Evolutionary conservation across 2,329 filamentous ascomycete genomes (phyloP).

Genomic region (Trichoderma endophyticum): DNA sequence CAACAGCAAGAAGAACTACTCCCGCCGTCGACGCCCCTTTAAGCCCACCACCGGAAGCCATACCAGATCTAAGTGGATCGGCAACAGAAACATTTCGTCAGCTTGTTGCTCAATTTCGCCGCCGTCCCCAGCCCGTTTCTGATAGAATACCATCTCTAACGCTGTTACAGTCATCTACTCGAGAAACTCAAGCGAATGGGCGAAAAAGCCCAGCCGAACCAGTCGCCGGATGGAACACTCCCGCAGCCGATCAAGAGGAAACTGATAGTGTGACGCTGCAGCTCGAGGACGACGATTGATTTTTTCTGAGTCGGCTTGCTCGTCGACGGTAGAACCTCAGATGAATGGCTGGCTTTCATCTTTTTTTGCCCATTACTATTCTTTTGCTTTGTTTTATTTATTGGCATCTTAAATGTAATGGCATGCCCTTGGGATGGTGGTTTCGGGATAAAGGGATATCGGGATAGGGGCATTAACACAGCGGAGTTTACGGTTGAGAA

Average conservation of each 20-base stretch:
- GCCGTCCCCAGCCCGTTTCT: constrained; percentile 28
- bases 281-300: neutral
- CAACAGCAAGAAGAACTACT: neutral
- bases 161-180: constrained; percentile 48
- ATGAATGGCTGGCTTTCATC: neutral
- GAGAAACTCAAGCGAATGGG: constrained; percentile 51
- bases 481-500: neutral
- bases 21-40: neutral
- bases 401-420: neutral
- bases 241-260: constrained; percentile 47
- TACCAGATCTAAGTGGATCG: constrained; percentile 22
- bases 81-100: constrained; percentile 25
- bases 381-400: neutral
- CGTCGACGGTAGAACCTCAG: neutral
- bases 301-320: neutral
- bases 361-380: neutral
- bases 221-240: constrained; percentile 35
- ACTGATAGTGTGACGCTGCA: constrained; percentile 36
- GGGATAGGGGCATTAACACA: neutral
- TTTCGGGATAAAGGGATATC: neutral
- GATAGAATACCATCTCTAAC: constrained; percentile 34
- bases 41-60: neutral
- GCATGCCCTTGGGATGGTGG: neutral
- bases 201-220: constrained; percentile 35
- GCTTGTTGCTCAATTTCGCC: constrained; percentile 28